These are phyloP conservation scores for Camelina hispida DNA, from an alignment of 345 rosid genomes.

Conservation along the genomic window DNA sequence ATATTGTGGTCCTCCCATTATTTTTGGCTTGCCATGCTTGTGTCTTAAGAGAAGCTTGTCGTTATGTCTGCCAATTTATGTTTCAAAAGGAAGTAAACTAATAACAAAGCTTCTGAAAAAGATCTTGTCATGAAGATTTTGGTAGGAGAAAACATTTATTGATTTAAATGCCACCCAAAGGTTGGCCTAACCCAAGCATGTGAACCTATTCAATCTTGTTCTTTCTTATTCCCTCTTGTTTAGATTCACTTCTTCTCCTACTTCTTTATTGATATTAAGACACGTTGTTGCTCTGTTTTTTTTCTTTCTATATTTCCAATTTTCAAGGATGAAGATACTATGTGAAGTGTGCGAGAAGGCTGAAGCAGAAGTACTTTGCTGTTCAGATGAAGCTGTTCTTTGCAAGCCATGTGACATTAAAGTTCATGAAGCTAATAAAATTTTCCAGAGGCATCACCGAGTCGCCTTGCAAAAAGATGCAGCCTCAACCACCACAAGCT, in stretches of 20 bases:
- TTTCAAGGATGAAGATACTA: conserved; percentile 45
- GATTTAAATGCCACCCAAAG: conserved; percentile 40
- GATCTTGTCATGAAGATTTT: conserved; percentile 26
- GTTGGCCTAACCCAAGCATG: conserved; percentile 39
- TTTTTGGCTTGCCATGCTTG: conserved; percentile 40
- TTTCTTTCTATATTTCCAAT: too few relatives aligned
- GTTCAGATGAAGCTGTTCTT: conserved; percentile 53
- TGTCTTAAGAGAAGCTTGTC: conserved; percentile 35
- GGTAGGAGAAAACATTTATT: conserved; percentile 34
- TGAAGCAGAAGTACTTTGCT: conserved; percentile 53
- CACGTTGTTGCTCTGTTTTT: not conserved
- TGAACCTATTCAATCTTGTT: conserved; percentile 40
- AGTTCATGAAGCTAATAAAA: conserved; percentile 49
- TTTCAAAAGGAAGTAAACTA: conserved; percentile 1
- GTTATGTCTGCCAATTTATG: conserved; percentile 32
- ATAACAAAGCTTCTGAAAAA: conserved; percentile 23
- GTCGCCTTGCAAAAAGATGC: conserved; percentile 33
- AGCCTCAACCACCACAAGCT: conserved; percentile 27
- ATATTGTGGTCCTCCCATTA: conserved; percentile 44
- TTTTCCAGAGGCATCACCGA: conserved; percentile 46
- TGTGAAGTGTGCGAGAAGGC: conserved; percentile 51
- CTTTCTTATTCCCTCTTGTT: conserved; percentile 17
- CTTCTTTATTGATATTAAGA: not conserved
- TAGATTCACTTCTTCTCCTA: conserved; percentile 19
- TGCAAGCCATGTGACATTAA: conserved; percentile 50